A percentile compares a stretch with the other conserved stretches of the same genome.
These are phyloP conservation scores for Elsinoe perseae DNA, from an alignment of 2,329 filamentous ascomycete genomes.

Conservation along the genomic window DNA sequence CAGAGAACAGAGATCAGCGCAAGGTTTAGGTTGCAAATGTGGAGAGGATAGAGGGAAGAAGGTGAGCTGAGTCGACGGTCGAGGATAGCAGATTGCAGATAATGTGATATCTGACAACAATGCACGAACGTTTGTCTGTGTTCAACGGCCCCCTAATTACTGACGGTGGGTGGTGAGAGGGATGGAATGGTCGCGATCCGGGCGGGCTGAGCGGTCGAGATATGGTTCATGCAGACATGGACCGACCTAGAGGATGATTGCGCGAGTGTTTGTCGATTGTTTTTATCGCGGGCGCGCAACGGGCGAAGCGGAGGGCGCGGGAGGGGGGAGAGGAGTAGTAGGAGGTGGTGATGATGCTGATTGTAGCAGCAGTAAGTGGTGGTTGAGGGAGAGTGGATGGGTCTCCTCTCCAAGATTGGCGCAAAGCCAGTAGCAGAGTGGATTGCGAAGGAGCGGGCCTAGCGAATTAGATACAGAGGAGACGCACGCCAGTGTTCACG, in stretches of 20 bases:
- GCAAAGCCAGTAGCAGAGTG: not conserved
- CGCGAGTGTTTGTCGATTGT: constrained; percentile 10
- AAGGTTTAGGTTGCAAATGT: constrained; percentile 14
- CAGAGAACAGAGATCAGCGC: constrained; percentile 5
- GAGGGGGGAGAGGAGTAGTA: not conserved
- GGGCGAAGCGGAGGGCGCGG: constrained; percentile 11
- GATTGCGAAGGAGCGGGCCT: constrained; percentile 9
- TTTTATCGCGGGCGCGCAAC: constrained; percentile 15
- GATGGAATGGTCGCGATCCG: constrained; percentile 14
- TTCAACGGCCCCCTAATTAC: constrained; percentile 16
- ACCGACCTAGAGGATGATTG: not conserved
- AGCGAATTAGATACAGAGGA: constrained; percentile 1
- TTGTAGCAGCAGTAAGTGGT: not conserved
- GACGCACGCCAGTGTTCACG: constrained; percentile 3
- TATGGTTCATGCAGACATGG: constrained; percentile 12
- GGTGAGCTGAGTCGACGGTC: constrained; percentile 2
- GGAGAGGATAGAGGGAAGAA: not conserved
- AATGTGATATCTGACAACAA: constrained; percentile 13
- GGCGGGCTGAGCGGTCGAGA: constrained; percentile 14
- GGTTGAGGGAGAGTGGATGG: constrained; percentile 5
- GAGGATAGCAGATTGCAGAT: constrained; percentile 15
- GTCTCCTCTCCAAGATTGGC: no score
- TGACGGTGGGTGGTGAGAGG: not conserved
- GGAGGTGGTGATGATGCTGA: not conserved
- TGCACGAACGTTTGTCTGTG: constrained; percentile 15